Evolutionary conservation across 1,139 yeast species (phyloP), one percentile per base, ranked within the genome.

Genomic region (Kluyveromyces marxianus): DNA sequence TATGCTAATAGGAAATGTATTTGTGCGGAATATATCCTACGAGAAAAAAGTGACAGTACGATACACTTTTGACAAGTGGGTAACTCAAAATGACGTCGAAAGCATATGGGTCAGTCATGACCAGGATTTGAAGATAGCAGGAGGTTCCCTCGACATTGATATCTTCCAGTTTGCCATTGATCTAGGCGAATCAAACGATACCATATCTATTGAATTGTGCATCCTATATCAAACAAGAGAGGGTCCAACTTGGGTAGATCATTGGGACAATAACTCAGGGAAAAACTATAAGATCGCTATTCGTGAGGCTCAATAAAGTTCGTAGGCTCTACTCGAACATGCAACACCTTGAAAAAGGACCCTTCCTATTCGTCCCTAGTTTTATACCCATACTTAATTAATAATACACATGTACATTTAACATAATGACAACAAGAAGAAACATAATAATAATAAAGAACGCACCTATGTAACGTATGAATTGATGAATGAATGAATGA

Each of bases 181-280:
- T 46, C 26, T 49, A 33, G 43, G 43, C 33, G 28, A 31, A 5
- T 26, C 35, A 28, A 28, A 10, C 30, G 8, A 25, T 7, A 7
- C 28, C 37, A 26, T 29, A 14, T 36, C 45, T 25, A 46, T 61
- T 32, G 62, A 62, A 49, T 54, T 62, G 43, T 61, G 65, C 46
- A 50, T 61, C 8, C 60, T 56, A 35, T 62, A 62, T 51, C 51
- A 51, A 14, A 55, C 63, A 26, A 50, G 63, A 41, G 47, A 55
- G 44, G 59, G 55, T 37, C 43, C 41, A 14, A 45, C 48, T 5
- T 49, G 59, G 35, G 46, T 44, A 25, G 64, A 60, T 47, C 56
- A 44, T 46, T 62, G 66, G 66, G 66, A 62, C 46, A 62, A 60
- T 47, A 62, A 62, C 48, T 52, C 52, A 41, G 59, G 57, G 10